phyloP scores from a whole-genome alignment of 1,284 basidiomycete species.

The Leccinum subrobustum region DNA sequence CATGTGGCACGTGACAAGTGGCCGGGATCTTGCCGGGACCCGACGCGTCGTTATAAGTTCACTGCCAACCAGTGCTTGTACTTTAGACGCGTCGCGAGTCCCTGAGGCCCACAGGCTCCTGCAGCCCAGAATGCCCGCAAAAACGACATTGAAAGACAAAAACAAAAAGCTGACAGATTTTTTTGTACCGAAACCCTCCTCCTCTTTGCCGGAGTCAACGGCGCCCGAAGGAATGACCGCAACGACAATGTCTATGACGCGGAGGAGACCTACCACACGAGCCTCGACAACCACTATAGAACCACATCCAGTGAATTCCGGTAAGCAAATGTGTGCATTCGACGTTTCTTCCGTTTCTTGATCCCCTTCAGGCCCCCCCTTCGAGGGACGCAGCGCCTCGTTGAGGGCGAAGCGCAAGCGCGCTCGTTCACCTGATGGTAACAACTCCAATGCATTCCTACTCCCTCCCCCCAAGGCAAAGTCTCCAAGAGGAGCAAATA shows the following conservation, averaged over 20 bases:
- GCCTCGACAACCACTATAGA: constrained; percentile 1
- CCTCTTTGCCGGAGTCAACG: background rate
- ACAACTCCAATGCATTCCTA: background rate
- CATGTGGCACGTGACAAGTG: constrained; percentile 12
- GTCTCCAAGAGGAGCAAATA: constrained; percentile 15
- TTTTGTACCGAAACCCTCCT: constrained; percentile 19
- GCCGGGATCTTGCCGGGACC: background rate
- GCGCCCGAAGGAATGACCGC: background rate
- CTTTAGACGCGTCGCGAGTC: constrained; percentile 9
- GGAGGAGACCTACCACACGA: constrained; percentile 16
- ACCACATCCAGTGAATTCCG: background rate
- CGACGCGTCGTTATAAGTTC: background rate
- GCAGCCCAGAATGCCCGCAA: constrained; percentile 19
- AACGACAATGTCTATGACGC: constrained; percentile 5
- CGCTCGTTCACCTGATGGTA: constrained; percentile 28
- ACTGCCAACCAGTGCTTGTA: background rate
- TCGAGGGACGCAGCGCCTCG: constrained; percentile 12
- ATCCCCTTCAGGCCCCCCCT: constrained; percentile 15
- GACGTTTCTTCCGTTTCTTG: background rate
- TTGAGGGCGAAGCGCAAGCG: constrained; percentile 26
- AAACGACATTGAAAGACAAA: constrained; percentile 11
- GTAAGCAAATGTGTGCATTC: constrained; percentile 10
- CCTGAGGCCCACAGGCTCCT: constrained; percentile 1
- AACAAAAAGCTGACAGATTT: constrained; percentile 32
- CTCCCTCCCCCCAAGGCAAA: constrained; percentile 14